phyloP scores from a whole-genome alignment of 805 yeast species.

The Candida andamanensis region DNA sequence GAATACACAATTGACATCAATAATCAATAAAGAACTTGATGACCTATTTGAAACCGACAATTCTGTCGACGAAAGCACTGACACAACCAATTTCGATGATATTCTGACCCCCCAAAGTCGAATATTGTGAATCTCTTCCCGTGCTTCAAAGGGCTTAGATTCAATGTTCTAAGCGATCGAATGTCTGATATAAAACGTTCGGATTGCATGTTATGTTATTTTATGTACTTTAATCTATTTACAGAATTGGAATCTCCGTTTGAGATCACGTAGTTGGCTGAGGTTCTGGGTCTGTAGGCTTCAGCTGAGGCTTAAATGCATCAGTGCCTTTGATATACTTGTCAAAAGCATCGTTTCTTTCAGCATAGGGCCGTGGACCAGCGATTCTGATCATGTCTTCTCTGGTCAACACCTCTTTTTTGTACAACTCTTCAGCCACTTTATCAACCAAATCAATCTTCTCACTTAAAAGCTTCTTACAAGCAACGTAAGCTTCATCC shows the following conservation, averaged over 20 bases:
- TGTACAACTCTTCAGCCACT: conserved; percentile 82
- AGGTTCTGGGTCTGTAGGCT: conserved; percentile 2
- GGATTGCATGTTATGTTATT: too few relatives aligned
- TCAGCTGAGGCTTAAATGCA: conserved; percentile 36
- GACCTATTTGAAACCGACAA: conserved; percentile 14
- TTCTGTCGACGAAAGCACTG: too few relatives aligned
- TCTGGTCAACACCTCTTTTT: conserved; percentile 86
- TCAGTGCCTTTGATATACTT: conserved; percentile 53
- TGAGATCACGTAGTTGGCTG: not conserved
- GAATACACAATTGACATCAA: not conserved
- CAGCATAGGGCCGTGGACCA: conserved; percentile 91
- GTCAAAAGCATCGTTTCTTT: conserved; percentile 85
- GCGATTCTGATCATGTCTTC: conserved; percentile 87
- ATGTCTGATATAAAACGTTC: too few relatives aligned
- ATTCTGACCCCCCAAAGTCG: too few relatives aligned
- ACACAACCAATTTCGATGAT: too few relatives aligned
- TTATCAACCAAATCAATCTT: conserved; percentile 71
- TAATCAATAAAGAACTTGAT: conserved; percentile 14
- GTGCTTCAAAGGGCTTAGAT: too few relatives aligned
- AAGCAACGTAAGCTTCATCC: conserved; percentile 65
- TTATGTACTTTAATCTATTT: too few relatives aligned
- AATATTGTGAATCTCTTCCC: too few relatives aligned
- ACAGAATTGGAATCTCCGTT: too few relatives aligned
- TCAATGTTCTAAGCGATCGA: too few relatives aligned
- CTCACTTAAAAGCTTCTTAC: conserved; percentile 62